Evolutionary conservation across 2,329 filamentous ascomycete species (phyloP).

Genomic region (Colletotrichum tamarilloi): DNA sequence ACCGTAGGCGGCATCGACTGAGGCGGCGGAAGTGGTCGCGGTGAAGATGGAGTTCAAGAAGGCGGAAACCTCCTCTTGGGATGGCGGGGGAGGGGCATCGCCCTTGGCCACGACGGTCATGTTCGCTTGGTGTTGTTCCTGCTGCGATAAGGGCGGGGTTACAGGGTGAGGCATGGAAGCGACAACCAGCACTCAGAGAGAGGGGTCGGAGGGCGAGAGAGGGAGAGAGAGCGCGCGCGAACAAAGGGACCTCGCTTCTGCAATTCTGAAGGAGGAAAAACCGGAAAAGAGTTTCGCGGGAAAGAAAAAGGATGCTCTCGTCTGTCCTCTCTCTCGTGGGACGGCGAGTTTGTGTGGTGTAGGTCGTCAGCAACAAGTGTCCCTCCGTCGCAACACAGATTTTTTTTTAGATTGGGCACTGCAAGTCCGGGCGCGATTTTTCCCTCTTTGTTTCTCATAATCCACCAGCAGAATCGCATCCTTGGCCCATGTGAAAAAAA

Average conservation of each 20-base stretch:
- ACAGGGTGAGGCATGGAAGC: conserved; percentile 59
- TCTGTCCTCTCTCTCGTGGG: conserved; percentile 34
- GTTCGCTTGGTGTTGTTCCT: conserved; percentile 38
- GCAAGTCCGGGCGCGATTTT: conserved; percentile 18
- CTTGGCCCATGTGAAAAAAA: conserved; percentile 37
- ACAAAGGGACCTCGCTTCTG: conserved; percentile 23
- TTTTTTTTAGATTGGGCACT: conserved; percentile 33
- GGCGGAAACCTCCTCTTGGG: conserved; percentile 72
- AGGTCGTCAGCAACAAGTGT: conserved; percentile 12
- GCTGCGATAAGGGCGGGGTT: conserved; percentile 51
- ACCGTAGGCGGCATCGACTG: conserved; percentile 72
- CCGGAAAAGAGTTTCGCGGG: neutral
- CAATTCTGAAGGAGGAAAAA: conserved; percentile 28
- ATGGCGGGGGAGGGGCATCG: conserved; percentile 66
- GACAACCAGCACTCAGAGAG: conserved; percentile 1
- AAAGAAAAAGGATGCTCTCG: conserved; percentile 21
- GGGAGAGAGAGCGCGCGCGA: neutral
- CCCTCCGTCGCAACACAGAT: conserved; percentile 20
- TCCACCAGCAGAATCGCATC: conserved; percentile 36
- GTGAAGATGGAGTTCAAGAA: conserved; percentile 76
- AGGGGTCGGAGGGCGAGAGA: conserved; percentile 4
- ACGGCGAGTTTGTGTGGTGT: conserved; percentile 24
- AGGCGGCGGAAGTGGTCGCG: conserved; percentile 74
- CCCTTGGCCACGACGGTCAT: conserved; percentile 56
- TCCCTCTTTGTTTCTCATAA: conserved; percentile 24